Evolutionary conservation across 352 stramenopile species (phyloP).

Genomic region (Peronospora tabacina): DNA sequence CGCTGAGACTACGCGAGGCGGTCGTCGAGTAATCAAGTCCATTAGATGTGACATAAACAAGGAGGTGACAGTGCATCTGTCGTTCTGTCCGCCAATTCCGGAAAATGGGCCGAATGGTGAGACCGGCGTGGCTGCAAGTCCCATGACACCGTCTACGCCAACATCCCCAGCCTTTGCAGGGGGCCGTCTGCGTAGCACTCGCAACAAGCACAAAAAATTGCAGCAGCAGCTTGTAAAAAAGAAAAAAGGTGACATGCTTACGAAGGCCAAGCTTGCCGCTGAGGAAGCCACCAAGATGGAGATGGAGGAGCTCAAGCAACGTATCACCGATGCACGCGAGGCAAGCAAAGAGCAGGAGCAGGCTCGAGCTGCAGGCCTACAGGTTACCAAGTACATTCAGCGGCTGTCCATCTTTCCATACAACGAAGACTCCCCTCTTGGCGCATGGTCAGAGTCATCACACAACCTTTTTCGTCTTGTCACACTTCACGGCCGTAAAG

Average conservation of each 20-base stretch:
- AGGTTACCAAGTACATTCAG: conserved; percentile 85
- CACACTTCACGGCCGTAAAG: conserved; percentile 67
- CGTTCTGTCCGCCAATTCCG: conserved; percentile 71
- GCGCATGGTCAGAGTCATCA: conserved; percentile 74
- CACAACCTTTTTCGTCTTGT: conserved; percentile 76
- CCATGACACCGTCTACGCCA: conserved; percentile 82
- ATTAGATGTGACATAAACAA: conserved; percentile 85
- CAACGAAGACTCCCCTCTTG: conserved; percentile 69
- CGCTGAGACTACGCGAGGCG: conserved; percentile 72
- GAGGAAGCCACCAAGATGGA: conserved; percentile 85
- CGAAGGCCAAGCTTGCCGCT: conserved; percentile 76
- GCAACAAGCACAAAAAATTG: conserved; percentile 82
- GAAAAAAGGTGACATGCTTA: conserved; percentile 83
- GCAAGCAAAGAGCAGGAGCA: conserved; percentile 78
- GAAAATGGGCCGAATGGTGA: conserved; percentile 78
- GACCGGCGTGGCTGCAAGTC: conserved; percentile 66
- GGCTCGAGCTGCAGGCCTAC: conserved; percentile 51
- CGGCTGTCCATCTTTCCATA: conserved; percentile 71
- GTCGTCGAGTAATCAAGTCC: conserved; percentile 79
- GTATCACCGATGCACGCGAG: conserved; percentile 69
- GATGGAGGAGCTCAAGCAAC: conserved; percentile 81
- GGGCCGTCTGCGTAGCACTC: conserved; percentile 61
- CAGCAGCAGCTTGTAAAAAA: conserved; percentile 80
- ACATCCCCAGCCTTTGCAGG: conserved; percentile 68
- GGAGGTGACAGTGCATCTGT: conserved; percentile 75